phyloP scores from a whole-genome alignment of 2,329 filamentous ascomycete genomes.

The Westerdykella aurantiaca region DNA sequence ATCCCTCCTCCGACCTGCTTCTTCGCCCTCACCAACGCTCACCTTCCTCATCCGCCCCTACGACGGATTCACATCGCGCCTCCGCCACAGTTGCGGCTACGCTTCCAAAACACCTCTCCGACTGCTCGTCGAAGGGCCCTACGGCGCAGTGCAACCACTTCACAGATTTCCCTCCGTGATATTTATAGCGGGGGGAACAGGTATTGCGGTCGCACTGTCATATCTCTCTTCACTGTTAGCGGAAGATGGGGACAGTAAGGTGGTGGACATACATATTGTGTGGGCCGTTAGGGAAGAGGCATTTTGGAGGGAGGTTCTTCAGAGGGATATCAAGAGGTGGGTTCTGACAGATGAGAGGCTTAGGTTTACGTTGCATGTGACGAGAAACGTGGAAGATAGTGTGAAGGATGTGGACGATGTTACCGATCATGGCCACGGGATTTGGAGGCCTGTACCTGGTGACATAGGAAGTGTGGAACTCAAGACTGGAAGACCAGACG shows the following conservation, averaged over 20 bases:
- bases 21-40: conserved; percentile 16
- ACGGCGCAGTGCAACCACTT: conserved; percentile 40
- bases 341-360: conserved; percentile 22
- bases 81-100: conserved; percentile 26
- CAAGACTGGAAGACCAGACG: conserved; percentile 35
- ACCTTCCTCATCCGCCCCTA: conserved; percentile 49
- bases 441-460: conserved; percentile 8
- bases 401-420: conserved; percentile 9
- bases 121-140: conserved; percentile 48
- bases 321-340: conserved; percentile 13
- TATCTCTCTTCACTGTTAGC: conserved; percentile 19
- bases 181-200: conserved; percentile 34
- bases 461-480: conserved; percentile 17
- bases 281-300: conserved; percentile 32
- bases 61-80: conserved; percentile 47
- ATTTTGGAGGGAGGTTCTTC: conserved; percentile 20
- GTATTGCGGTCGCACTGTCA: conserved; percentile 30
- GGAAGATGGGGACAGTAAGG: conserved; percentile 6
- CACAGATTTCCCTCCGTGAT: conserved; percentile 38
- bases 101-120: conserved; percentile 29
- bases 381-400: conserved; percentile 13
- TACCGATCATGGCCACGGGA: no score
- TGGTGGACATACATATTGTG: conserved; percentile 22
- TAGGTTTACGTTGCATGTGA: conserved; percentile 23
- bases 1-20: conserved; percentile 14